These are phyloP conservation scores for Hygrocybe punicea DNA, from an alignment of 768 basidiomycete genomes.

Conservation along the genomic window DNA sequence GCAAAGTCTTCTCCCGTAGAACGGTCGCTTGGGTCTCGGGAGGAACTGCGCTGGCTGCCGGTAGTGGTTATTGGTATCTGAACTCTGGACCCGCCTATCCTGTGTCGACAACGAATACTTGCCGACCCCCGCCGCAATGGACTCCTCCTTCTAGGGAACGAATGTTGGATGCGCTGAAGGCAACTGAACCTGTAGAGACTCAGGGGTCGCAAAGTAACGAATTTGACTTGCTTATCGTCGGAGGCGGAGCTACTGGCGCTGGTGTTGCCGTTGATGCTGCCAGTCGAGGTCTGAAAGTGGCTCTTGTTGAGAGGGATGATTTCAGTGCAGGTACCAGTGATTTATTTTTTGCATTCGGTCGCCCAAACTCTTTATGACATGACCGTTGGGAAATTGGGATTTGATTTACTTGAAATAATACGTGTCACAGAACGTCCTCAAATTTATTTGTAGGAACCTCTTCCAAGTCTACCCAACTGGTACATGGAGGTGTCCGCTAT, in stretches of 20 bases:
- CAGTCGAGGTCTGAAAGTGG: slow-evolving; percentile 86
- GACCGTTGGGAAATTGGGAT: too few relatives aligned
- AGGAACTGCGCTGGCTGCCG: slow-evolving; percentile 51
- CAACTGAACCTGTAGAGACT: slow-evolving; percentile 34
- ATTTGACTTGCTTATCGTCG: slow-evolving; percentile 82
- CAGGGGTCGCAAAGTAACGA: slow-evolving; percentile 35
- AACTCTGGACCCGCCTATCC: slow-evolving; percentile 73
- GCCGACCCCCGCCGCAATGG: slow-evolving; percentile 77
- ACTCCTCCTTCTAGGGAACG: slow-evolving; percentile 66
- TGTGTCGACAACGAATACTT: slow-evolving; percentile 56
- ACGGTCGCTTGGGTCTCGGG: slow-evolving; percentile 52
- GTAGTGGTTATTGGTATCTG: slow-evolving; percentile 66
- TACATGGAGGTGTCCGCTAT: slow-evolving; percentile 97
- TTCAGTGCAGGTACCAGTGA: slow-evolving; percentile 71
- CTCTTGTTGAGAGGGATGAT: slow-evolving; percentile 89
- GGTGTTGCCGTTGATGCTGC: slow-evolving; percentile 97
- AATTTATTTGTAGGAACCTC: slow-evolving; percentile 65
- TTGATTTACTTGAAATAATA: too few relatives aligned
- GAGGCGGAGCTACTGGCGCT: slow-evolving; percentile 94
- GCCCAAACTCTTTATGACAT: too few relatives aligned
- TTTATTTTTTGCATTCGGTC: background rate
- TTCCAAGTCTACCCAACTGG: slow-evolving; percentile 96
- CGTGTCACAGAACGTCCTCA: background rate
- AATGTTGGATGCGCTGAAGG: slow-evolving; percentile 59
- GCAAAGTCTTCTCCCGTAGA: slow-evolving; percentile 51